Conservation (phyloP, 345 rosid genomes). For the Passiflora organensis region DNA sequence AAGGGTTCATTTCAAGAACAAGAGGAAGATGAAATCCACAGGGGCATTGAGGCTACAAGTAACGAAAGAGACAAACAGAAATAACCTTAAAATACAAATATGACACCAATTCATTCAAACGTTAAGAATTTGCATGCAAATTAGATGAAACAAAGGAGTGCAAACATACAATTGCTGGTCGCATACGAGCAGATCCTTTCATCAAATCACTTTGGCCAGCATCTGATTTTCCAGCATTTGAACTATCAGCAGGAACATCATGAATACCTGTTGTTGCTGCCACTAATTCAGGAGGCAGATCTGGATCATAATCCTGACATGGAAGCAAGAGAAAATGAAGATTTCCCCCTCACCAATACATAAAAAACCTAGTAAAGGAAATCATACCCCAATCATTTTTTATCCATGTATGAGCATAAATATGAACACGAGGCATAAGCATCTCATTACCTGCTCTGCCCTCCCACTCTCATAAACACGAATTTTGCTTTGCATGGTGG, state of each 20-base stretch:
- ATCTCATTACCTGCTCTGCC: constrained; percentile 63
- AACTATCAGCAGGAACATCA: constrained; percentile 52
- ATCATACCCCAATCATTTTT: background rate
- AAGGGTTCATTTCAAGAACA: background rate
- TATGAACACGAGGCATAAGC: background rate
- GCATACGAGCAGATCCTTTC: constrained; percentile 58
- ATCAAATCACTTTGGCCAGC: constrained; percentile 48
- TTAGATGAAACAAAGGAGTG: constrained; percentile 6
- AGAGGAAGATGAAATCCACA: background rate
- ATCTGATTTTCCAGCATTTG: constrained; percentile 53
- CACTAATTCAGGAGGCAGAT: constrained; percentile 95
- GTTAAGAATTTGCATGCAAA: background rate
- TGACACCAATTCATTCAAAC: background rate
- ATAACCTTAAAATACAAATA: background rate
- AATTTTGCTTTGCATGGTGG: constrained; percentile 96
- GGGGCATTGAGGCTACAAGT: background rate
- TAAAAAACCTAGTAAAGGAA: background rate
- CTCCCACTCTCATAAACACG: constrained; percentile 98
- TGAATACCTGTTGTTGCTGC: constrained; percentile 81
- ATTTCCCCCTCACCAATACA: background rate
- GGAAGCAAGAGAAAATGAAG: constrained; percentile 15
- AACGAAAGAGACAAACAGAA: background rate
- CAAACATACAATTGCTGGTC: constrained; percentile 75
- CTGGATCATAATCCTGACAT: constrained; percentile 87
- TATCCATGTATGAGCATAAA: background rate